A percentile compares a stretch with the other conserved stretches of the same genome.
Evolutionary conservation across 176 grass and related monocot genomes (phyloP).

Genomic region (Juncus effusus): DNA sequence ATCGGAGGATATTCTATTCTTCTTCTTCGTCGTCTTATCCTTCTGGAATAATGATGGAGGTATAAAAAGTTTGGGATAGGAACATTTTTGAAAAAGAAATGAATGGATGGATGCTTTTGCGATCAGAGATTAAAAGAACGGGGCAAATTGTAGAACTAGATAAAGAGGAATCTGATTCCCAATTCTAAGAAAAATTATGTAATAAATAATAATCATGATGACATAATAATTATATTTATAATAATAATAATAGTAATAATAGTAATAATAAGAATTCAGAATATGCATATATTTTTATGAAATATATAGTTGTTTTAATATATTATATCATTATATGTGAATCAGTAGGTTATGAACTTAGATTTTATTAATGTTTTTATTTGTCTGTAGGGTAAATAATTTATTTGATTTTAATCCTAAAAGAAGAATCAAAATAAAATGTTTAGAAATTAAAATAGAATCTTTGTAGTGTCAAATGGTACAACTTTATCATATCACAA

Average conservation of each 20-base stretch:
- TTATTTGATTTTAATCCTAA: neutral
- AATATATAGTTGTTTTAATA: too few relatives aligned
- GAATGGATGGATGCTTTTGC: constrained; percentile 7
- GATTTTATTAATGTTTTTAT: neutral
- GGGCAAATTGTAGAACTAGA: too few relatives aligned
- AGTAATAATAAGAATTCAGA: too few relatives aligned
- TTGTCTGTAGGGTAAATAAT: too few relatives aligned
- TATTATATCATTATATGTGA: neutral
- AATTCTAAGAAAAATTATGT: too few relatives aligned
- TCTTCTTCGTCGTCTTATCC: constrained; percentile 24
- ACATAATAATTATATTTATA: too few relatives aligned
- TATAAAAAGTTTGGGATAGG: constrained; percentile 22
- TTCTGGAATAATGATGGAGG: constrained; percentile 21
- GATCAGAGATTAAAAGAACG: constrained; percentile 11
- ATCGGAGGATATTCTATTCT: constrained; percentile 24
- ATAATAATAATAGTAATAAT: too few relatives aligned
- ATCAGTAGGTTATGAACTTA: constrained; percentile 20
- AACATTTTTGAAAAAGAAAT: too few relatives aligned
- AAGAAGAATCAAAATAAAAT: neutral
- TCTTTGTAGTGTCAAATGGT: constrained; percentile 9
- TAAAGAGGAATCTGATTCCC: too few relatives aligned
- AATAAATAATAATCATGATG: too few relatives aligned
- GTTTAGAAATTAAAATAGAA: constrained; percentile 14
- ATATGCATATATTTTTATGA: too few relatives aligned
- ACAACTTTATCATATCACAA: constrained; percentile 19